Percentiles rank a stretch among this genome's conserved stretches.
Evolutionary conservation across 495 filamentous ascomycete species (phyloP).

Genomic region (Glutinoglossum americanum): DNA sequence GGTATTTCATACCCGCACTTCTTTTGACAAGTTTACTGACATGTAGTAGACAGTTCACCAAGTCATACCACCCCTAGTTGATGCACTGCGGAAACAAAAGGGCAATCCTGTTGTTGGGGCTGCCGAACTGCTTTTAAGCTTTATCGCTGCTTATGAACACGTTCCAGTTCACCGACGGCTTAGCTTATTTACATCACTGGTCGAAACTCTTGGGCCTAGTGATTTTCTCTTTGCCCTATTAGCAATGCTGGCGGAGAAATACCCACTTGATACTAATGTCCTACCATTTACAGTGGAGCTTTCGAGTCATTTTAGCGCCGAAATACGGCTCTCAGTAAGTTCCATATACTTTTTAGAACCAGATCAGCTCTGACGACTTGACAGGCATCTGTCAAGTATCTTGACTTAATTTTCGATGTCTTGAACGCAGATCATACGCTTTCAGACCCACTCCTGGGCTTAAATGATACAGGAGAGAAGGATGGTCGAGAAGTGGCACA

Average conservation of each 20-base stretch:
- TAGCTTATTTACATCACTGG: slow-evolving; percentile 57
- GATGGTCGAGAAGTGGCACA: background rate
- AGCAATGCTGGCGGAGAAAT: slow-evolving; percentile 50
- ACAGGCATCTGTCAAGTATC: slow-evolving; percentile 43
- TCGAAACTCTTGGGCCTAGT: slow-evolving; percentile 58
- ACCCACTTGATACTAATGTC: slow-evolving; percentile 29
- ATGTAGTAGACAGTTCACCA: slow-evolving; percentile 49
- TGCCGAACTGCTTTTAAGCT: slow-evolving; percentile 73
- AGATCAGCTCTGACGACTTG: slow-evolving; percentile 4
- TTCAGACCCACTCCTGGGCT: slow-evolving; percentile 43
- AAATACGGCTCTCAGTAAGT: slow-evolving; percentile 36
- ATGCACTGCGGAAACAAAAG: slow-evolving; percentile 59
- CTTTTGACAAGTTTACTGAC: background rate
- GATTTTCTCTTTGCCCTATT: slow-evolving; percentile 61
- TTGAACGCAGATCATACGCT: slow-evolving; percentile 47
- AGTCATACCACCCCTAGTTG: slow-evolving; percentile 77
- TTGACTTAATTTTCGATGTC: slow-evolving; percentile 49
- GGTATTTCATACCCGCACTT: background rate
- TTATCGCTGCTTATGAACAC: slow-evolving; percentile 85
- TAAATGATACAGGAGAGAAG: slow-evolving; percentile 32
- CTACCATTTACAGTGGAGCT: slow-evolving; percentile 31
- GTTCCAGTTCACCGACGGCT: slow-evolving; percentile 68
- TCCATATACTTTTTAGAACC: background rate
- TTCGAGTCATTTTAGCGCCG: slow-evolving; percentile 31
- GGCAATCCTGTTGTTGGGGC: slow-evolving; percentile 55